Conservation (phyloP, 192 early-diverging fungal species). For the Backusella australiensis region DNA sequence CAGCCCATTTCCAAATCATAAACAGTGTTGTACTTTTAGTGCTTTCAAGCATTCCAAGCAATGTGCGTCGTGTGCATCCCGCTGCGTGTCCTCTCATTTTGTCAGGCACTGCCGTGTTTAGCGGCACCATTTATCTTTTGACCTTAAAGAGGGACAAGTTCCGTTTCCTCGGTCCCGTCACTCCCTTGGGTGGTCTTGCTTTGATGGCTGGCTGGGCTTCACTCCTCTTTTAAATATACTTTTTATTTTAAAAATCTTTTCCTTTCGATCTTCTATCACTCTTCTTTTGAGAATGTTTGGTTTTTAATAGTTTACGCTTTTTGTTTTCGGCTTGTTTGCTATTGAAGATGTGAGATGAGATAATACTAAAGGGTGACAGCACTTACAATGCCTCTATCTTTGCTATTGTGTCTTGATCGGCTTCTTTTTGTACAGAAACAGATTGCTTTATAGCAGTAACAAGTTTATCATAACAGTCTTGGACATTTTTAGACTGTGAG, state of each 20-base stretch:
- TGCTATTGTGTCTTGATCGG: conserved; percentile 59
- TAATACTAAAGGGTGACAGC: background rate
- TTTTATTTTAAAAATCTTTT: conserved; percentile 37
- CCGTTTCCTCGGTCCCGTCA: conserved; percentile 51
- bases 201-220: conserved; percentile 58
- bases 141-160: conserved; percentile 44
- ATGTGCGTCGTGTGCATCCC: conserved; percentile 33
- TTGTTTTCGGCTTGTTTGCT: conserved; percentile 58
- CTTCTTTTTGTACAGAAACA: conserved; percentile 63
- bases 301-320: conserved; percentile 59
- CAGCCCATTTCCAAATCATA: conserved; percentile 52
- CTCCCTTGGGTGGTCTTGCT: conserved; percentile 57
- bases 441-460: conserved; percentile 56
- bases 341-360: background rate
- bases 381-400: conserved; percentile 61
- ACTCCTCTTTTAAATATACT: conserved; percentile 23
- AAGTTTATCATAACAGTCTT: conserved; percentile 78
- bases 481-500: conserved; percentile 72
- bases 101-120: conserved; percentile 50
- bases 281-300: conserved; percentile 65
- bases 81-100: conserved; percentile 48
- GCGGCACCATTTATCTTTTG: conserved; percentile 56
- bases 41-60: conserved; percentile 36
- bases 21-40: conserved; percentile 52
- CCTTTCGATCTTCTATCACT: conserved; percentile 51